Conservation (phyloP, 2,329 filamentous ascomycete genomes). For the Allantophomopsis lycopodina region DNA sequence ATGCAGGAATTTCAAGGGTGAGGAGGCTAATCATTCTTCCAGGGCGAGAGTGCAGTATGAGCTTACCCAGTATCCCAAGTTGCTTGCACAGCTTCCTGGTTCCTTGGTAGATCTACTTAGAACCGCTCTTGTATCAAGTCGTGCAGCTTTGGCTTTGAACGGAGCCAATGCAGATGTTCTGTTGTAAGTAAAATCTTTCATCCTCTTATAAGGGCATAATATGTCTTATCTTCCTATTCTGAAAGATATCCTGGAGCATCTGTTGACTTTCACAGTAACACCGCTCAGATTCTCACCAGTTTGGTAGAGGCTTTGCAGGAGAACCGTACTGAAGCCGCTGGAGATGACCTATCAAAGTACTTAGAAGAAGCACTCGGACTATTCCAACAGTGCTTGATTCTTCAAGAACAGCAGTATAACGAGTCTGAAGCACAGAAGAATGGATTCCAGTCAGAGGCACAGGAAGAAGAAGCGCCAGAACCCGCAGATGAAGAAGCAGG, state of each 20-base stretch:
- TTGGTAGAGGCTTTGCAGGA: slow-evolving; percentile 47
- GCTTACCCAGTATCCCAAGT: slow-evolving; percentile 50
- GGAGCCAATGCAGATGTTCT: slow-evolving; percentile 51
- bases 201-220: background rate
- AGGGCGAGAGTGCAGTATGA: slow-evolving; percentile 58
- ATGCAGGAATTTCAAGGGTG: background rate
- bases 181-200: slow-evolving; percentile 27
- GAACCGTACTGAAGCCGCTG: slow-evolving; percentile 26
- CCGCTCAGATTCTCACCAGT: slow-evolving; percentile 53
- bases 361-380: slow-evolving; percentile 48
- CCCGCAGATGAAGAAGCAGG: slow-evolving; percentile 4
- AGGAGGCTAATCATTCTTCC: slow-evolving; percentile 3
- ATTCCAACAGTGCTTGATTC: slow-evolving; percentile 38
- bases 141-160: slow-evolving; percentile 42
- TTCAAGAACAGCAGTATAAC: slow-evolving; percentile 34
- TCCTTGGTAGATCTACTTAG: slow-evolving; percentile 39
- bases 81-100: slow-evolving; percentile 42
- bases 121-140: slow-evolving; percentile 49
- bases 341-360: slow-evolving; percentile 28
- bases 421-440: slow-evolving; percentile 23
- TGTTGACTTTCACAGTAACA: slow-evolving; percentile 31
- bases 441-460: slow-evolving; percentile 20
- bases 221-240: background rate
- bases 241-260: background rate
- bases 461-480: slow-evolving; percentile 18